These are phyloP conservation scores for Sutorius australiensis DNA, from an alignment of 768 basidiomycete genomes.

Conservation along the genomic window DNA sequence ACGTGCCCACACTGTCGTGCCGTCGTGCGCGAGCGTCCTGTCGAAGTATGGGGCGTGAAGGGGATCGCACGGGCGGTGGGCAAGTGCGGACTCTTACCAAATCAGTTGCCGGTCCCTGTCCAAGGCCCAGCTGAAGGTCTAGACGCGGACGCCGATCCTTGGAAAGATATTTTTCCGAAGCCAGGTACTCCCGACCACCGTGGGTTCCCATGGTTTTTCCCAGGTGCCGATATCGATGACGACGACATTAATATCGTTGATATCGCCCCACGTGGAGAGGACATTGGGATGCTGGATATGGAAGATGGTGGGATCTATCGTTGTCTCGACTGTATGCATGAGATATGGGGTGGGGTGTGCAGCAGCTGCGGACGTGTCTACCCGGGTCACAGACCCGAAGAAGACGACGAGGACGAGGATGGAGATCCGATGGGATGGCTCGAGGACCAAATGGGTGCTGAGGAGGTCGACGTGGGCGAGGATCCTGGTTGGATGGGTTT, in stretches of 20 bases:
- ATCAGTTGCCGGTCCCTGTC: slow-evolving; percentile 23
- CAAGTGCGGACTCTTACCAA: slow-evolving; percentile 48
- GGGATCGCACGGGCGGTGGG: slow-evolving; percentile 43
- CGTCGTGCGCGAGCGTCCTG: slow-evolving; percentile 41
- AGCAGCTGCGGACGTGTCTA: slow-evolving; percentile 58
- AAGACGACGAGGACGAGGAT: slow-evolving; percentile 25
- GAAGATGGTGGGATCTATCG: slow-evolving; percentile 78
- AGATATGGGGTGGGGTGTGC: slow-evolving; percentile 70
- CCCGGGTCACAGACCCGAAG: slow-evolving; percentile 42
- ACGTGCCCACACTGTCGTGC: slow-evolving; percentile 45
- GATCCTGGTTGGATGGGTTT: slow-evolving; percentile 34
- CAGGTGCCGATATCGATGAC: slow-evolving; percentile 17
- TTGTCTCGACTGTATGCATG: slow-evolving; percentile 73
- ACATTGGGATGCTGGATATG: slow-evolving; percentile 62
- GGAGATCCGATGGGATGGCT: slow-evolving; percentile 32
- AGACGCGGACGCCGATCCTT: slow-evolving; percentile 47
- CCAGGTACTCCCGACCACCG: background rate
- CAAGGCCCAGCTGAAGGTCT: slow-evolving; percentile 26
- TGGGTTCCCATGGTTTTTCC: slow-evolving; percentile 25
- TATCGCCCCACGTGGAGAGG: slow-evolving; percentile 27
- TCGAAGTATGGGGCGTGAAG: slow-evolving; percentile 47
- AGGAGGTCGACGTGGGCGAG: slow-evolving; percentile 28
- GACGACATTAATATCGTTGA: slow-evolving; percentile 15
- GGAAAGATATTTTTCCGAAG: slow-evolving; percentile 59
- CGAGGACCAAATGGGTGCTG: slow-evolving; percentile 38